Conservation (phyloP, 805 yeast species). For the Saturnispora zaruensis region DNA sequence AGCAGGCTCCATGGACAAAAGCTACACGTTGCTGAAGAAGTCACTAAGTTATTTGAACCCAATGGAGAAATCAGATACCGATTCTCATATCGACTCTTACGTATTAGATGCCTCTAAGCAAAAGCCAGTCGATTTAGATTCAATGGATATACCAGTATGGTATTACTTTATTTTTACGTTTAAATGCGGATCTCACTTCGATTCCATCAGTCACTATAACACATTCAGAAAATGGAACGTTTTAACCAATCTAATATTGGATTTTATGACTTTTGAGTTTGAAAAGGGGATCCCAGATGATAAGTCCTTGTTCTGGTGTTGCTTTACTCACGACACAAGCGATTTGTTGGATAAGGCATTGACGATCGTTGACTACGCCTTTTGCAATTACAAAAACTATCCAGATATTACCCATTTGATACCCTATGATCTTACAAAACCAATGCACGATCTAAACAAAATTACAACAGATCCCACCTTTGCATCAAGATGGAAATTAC, state of each 20-base stretch:
- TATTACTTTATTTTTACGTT: constrained; percentile 7
- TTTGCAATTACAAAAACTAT: neutral
- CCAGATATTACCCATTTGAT: neutral
- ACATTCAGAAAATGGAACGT: constrained; percentile 1
- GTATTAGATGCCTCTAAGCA: neutral
- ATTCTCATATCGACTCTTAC: neutral
- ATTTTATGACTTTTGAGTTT: constrained; percentile 1
- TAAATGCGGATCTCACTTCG: constrained; percentile 2
- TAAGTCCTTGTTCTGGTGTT: neutral
- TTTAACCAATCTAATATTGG: neutral
- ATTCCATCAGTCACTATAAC: neutral
- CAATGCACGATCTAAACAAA: neutral
- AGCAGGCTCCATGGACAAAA: neutral
- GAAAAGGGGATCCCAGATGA: neutral
- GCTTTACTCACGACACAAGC: neutral
- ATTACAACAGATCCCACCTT: neutral
- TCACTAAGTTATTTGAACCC: constrained; percentile 1
- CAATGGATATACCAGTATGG: constrained; percentile 5
- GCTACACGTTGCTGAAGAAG: neutral
- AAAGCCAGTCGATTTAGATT: neutral
- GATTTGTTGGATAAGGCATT: constrained; percentile 1
- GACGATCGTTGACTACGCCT: constrained; percentile 2
- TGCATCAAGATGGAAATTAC: constrained; percentile 1
- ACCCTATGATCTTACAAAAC: neutral
- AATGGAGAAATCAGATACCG: neutral